Conservation (phyloP, 2,329 filamentous ascomycete genomes). For the Botryotinia globosa region DNA sequence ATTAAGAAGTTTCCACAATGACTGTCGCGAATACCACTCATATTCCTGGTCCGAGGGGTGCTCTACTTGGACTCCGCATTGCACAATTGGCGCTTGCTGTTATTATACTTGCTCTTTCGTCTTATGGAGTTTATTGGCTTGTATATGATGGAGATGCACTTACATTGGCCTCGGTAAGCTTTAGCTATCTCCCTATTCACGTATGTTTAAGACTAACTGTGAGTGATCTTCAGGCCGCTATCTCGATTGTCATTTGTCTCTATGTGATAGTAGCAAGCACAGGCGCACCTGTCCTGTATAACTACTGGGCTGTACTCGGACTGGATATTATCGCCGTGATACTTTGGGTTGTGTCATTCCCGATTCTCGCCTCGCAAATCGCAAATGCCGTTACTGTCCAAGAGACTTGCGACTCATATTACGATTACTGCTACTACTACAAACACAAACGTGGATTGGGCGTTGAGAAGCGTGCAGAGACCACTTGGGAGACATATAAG, state of each 20-base stretch:
- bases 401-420: background rate
- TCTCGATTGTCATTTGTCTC: slow-evolving; percentile 7
- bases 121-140: slow-evolving; percentile 4
- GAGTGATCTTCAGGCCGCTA: background rate
- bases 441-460: slow-evolving; percentile 10
- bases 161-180: slow-evolving; percentile 13
- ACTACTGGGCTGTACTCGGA: slow-evolving; percentile 17
- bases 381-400: background rate
- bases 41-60: background rate
- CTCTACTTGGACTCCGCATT: slow-evolving; percentile 3
- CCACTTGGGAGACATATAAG: slow-evolving; percentile 8
- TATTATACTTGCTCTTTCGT: slow-evolving; percentile 7
- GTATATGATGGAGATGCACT: slow-evolving; percentile 9
- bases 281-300: background rate
- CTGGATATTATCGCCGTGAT: slow-evolving; percentile 10
- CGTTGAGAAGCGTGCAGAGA: background rate
- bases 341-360: slow-evolving; percentile 10
- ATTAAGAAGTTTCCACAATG: background rate
- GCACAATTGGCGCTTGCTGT: slow-evolving; percentile 12
- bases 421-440: slow-evolving; percentile 9
- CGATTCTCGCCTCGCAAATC: slow-evolving; percentile 4
- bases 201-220: background rate
- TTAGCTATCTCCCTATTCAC: background rate
- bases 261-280: slow-evolving; percentile 9
- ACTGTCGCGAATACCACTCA: background rate